Conservation (phyloP, 345 rosid genomes). For the Syzygium oleosum region DNA sequence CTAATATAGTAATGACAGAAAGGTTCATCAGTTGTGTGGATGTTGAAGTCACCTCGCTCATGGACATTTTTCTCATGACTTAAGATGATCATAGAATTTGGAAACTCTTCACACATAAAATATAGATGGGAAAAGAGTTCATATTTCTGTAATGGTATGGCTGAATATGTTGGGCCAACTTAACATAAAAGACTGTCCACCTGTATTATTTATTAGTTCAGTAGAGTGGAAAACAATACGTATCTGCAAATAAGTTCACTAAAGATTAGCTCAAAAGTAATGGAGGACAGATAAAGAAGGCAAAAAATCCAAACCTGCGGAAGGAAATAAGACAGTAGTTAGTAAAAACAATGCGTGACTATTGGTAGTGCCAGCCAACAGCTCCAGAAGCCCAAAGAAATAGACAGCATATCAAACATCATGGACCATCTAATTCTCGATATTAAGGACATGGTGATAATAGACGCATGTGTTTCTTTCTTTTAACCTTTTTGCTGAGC, state of each 20-base stretch:
- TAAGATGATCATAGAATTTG: background rate
- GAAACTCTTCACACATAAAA: background rate
- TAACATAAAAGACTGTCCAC: background rate
- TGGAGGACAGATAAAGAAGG: background rate
- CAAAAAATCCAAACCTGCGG: background rate
- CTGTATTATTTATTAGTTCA: background rate
- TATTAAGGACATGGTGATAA: background rate
- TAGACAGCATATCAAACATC: background rate
- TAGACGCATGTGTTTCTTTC: background rate
- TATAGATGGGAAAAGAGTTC: background rate
- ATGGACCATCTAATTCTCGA: background rate
- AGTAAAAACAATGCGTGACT: background rate
- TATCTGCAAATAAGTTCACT: background rate
- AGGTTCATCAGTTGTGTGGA: background rate
- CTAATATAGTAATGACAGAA: background rate
- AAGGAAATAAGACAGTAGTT: background rate
- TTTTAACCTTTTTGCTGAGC: background rate
- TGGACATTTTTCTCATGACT: background rate
- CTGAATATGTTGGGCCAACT: background rate
- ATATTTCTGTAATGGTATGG: background rate
- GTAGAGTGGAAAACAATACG: background rate
- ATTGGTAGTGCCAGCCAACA: background rate
- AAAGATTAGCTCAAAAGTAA: background rate
- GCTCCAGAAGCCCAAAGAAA: background rate
- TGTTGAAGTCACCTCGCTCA: background rate